These are phyloP conservation scores for Tetracladium setigerum DNA, from an alignment of 495 filamentous ascomycete genomes.

Conservation along the genomic window DNA sequence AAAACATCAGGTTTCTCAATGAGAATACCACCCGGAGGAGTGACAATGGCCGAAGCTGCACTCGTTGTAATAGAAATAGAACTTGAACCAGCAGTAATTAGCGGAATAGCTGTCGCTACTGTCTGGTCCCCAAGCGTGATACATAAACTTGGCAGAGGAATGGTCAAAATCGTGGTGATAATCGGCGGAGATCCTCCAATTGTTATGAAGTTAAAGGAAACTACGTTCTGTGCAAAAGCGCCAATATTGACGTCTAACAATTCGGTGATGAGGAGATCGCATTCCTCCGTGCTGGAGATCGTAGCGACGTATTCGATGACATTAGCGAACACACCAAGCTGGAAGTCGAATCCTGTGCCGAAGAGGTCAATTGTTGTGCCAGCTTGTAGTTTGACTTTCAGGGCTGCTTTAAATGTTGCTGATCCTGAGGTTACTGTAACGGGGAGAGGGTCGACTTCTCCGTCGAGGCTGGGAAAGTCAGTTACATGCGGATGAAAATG, in stretches of 20 bases:
- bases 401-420: constrained; percentile 26
- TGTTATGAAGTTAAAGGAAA: constrained; percentile 27
- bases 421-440: constrained; percentile 21
- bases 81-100: background rate
- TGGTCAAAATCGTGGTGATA: constrained; percentile 29
- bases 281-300: constrained; percentile 21
- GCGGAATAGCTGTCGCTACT: background rate
- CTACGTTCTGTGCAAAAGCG: constrained; percentile 29
- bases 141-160: constrained; percentile 29
- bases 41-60: background rate
- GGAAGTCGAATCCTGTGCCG: constrained; percentile 31
- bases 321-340: constrained; percentile 33
- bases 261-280: constrained; percentile 23
- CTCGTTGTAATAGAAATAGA: background rate
- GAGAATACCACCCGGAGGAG: too few species aligned
- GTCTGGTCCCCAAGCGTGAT: background rate
- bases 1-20: too few species aligned
- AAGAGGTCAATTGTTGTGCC: constrained; percentile 25
- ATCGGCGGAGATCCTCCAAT: constrained; percentile 29
- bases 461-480: constrained; percentile 17
- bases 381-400: constrained; percentile 24
- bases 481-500: background rate
- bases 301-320: constrained; percentile 34
- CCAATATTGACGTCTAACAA: constrained; percentile 30
- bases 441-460: constrained; percentile 21